Conservation (phyloP, 2,329 filamentous ascomycete genomes). For the Nigrograna mackinnonii region DNA sequence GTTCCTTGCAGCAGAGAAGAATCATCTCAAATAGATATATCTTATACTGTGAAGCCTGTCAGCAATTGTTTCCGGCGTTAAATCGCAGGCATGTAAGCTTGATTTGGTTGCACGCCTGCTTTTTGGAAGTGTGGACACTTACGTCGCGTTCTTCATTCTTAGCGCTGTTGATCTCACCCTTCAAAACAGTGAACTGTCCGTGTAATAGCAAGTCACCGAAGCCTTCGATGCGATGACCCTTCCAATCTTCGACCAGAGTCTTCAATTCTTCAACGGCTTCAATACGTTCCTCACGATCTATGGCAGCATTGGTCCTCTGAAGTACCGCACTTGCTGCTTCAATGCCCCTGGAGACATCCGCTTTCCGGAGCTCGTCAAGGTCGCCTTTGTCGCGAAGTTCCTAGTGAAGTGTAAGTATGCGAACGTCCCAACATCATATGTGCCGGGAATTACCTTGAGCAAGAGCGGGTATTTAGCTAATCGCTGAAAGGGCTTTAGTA, state of each 20-base stretch:
- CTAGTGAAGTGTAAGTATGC: slow-evolving; percentile 46
- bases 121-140: slow-evolving; percentile 41
- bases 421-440: too few relatives aligned
- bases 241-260: slow-evolving; percentile 92
- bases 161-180: slow-evolving; percentile 70
- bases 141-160: slow-evolving; percentile 93
- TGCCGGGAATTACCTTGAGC: slow-evolving; percentile 77
- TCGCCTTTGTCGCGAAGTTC: slow-evolving; percentile 85
- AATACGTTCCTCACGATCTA: slow-evolving; percentile 82
- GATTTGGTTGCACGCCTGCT: too few relatives aligned
- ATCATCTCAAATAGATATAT: slow-evolving; percentile 98
- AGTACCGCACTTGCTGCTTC: slow-evolving; percentile 82
- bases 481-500: slow-evolving; percentile 95
- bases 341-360: slow-evolving; percentile 76
- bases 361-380: slow-evolving; percentile 68
- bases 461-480: slow-evolving; percentile 93
- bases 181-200: slow-evolving; percentile 89
- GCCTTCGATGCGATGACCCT: slow-evolving; percentile 85
- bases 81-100: too few relatives aligned
- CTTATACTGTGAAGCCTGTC: slow-evolving; percentile 92
- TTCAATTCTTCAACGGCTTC: slow-evolving; percentile 84
- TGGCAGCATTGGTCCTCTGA: slow-evolving; percentile 84
- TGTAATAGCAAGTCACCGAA: slow-evolving; percentile 89
- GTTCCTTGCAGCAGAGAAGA: slow-evolving; percentile 93
- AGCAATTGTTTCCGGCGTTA: too few relatives aligned